These are phyloP conservation scores for Verbena officinalis DNA, from an alignment of 257 asterid species.

Conservation along the genomic window DNA sequence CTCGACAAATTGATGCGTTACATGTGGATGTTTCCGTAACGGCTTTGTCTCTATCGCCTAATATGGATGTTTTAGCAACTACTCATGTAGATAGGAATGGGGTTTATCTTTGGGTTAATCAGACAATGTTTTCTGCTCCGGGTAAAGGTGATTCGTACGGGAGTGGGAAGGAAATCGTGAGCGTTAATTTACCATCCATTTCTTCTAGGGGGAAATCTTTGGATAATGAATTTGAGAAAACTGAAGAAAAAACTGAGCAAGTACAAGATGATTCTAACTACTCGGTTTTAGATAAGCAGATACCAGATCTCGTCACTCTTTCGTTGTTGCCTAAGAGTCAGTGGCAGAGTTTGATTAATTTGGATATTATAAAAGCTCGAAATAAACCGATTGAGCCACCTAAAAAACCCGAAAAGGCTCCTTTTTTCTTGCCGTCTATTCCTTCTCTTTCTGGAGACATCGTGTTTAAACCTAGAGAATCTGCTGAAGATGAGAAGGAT, in stretches of 20 bases:
- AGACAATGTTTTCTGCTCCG: constrained; percentile 83
- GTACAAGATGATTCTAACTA: constrained; percentile 36
- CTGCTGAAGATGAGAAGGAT: constrained; percentile 49
- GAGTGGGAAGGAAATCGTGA: constrained; percentile 68
- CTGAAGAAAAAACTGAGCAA: constrained; percentile 32
- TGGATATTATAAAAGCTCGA: constrained; percentile 83
- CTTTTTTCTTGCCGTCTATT: constrained; percentile 84
- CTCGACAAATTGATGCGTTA: constrained; percentile 83
- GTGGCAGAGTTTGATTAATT: constrained; percentile 95
- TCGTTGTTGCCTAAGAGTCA: constrained; percentile 87
- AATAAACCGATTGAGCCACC: constrained; percentile 98
- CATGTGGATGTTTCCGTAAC: constrained; percentile 77
- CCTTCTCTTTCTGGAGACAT: constrained; percentile 85
- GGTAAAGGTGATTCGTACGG: constrained; percentile 51
- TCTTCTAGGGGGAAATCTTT: constrained; percentile 51
- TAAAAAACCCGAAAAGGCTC: constrained; percentile 91
- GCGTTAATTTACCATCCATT: constrained; percentile 62
- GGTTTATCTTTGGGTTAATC: constrained; percentile 88
- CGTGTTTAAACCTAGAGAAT: constrained; percentile 58
- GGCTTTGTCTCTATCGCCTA: constrained; percentile 83
- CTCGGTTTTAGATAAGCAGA: constrained; percentile 49
- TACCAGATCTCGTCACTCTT: constrained; percentile 82
- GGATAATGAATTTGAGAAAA: constrained; percentile 37
- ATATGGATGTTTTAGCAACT: constrained; percentile 87
- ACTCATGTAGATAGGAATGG: constrained; percentile 90